phyloP scores from a whole-genome alignment of 2,329 filamentous ascomycete genomes.

The Westerdykella sp. region DNA sequence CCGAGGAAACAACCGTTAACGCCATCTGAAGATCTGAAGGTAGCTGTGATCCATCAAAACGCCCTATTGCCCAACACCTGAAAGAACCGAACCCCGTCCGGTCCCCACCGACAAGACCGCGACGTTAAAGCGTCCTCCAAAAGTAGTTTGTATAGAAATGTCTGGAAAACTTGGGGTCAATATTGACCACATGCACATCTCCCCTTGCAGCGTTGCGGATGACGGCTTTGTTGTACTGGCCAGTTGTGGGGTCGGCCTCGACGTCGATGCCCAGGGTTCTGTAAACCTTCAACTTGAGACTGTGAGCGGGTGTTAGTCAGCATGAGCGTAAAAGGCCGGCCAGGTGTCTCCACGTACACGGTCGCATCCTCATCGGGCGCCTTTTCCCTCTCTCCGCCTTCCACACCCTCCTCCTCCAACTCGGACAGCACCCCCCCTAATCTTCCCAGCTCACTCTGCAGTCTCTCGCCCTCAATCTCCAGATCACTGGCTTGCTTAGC shows the following conservation, averaged over 20 bases:
- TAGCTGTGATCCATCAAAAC: too few species aligned
- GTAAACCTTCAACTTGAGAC: constrained; percentile 82
- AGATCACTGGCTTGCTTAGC: constrained; percentile 87
- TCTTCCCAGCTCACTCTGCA: constrained; percentile 70
- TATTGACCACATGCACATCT: constrained; percentile 89
- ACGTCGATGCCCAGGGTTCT: constrained; percentile 85
- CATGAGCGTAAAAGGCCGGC: background rate
- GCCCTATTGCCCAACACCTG: too few species aligned
- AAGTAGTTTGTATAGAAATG: constrained; percentile 96
- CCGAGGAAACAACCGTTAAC: too few species aligned
- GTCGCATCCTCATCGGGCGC: constrained; percentile 43
- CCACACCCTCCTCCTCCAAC: constrained; percentile 78
- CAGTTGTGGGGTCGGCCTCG: constrained; percentile 64
- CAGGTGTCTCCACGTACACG: constrained; percentile 34
- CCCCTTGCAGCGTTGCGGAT: constrained; percentile 80
- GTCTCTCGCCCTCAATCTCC: constrained; percentile 91
- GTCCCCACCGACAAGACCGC: too few species aligned
- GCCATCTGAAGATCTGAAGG: too few species aligned
- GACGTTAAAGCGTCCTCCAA: constrained; percentile 69
- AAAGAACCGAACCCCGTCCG: too few species aligned
- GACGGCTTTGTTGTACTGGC: constrained; percentile 79
- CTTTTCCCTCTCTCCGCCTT: constrained; percentile 57
- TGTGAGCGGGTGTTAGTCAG: constrained; percentile 30
- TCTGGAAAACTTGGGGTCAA: constrained; percentile 84
- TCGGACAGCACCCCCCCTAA: constrained; percentile 70